Base-by-base conservation (phyloP, 495 filamentous ascomycete genomes). In the Cryomyces minteri region DNA sequence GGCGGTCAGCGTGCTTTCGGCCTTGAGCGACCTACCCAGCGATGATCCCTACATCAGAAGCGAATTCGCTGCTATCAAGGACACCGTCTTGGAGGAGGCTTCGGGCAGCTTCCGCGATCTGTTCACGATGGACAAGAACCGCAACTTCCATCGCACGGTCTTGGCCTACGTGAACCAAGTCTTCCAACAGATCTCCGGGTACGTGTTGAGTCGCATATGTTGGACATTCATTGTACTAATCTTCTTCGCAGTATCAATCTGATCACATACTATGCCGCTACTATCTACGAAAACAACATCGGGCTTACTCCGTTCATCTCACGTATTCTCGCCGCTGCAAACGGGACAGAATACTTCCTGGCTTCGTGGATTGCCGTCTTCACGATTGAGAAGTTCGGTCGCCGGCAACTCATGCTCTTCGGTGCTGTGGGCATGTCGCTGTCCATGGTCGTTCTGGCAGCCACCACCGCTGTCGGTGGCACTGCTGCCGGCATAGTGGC, bases 121-220 rank as follows among this genome's bases (percentile, higher is more conserved):
- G 46, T 84, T 87, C 18, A 80, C 73, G 30, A 80, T 79, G 70
- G 73, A 69, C 47, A 70, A 75, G 47, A 71, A 85, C 54, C 73
- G 82, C 31, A 79, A 84, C 56, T 73, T 88, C 52, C 82, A 86
- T 59, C 75, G 84, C 9, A 74, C 71, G 0, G 57, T 77, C 28
- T 66, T 86, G 31, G 82, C 72, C 39, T 82, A 83, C 53, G 71
- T 82, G 57, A 84, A 82, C 58, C 81, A 85, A 49, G 72, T 82
- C 66, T 84, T 84, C 62, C 81, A 85, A 53, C 80, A 88, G 52
- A 77, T 84, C 30, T 36, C 18, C 18, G 18, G 18, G 18, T 25
- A 25, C 2, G 18, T 25, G 18, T 25, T 25, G 18, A 25, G 18
- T 5, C 32, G 6, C 34, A 6, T 34, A 33, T n/a, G 40, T 25